Conservation (phyloP, 306 rosid genomes). For the Amphicarpaea edgeworthii region DNA sequence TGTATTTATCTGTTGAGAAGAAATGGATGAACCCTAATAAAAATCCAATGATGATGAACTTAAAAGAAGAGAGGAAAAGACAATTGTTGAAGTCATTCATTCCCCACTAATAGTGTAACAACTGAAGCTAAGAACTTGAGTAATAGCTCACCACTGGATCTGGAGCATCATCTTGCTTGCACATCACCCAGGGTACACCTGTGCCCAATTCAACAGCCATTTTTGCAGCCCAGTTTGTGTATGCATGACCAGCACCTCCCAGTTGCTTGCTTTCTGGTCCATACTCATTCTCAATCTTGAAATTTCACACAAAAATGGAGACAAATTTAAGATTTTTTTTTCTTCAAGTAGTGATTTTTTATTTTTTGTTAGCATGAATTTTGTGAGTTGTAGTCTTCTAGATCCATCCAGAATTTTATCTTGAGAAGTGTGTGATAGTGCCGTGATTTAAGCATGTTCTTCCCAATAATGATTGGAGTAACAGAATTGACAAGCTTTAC, state of each 20-base stretch:
- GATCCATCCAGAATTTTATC: slow-evolving; percentile 25
- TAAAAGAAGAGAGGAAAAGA: slow-evolving; percentile 26
- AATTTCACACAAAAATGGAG: slow-evolving; percentile 11
- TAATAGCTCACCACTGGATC: slow-evolving; percentile 83
- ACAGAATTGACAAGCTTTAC: not conserved
- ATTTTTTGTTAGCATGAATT: slow-evolving; percentile 15
- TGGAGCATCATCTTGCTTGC: slow-evolving; percentile 99
- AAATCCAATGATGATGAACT: slow-evolving; percentile 6
- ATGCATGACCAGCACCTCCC: slow-evolving; percentile 76
- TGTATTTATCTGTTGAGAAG: slow-evolving; percentile 74
- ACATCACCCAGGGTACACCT: slow-evolving; percentile 99
- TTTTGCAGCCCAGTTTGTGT: slow-evolving; percentile 88
- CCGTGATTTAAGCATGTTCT: too few species aligned
- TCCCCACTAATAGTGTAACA: slow-evolving; percentile 6
- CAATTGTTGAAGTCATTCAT: slow-evolving; percentile 3
- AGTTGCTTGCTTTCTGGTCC: slow-evolving; percentile 63
- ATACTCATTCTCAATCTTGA: slow-evolving; percentile 91
- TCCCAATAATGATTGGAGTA: too few species aligned
- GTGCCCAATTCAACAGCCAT: slow-evolving; percentile 90
- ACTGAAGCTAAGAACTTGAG: slow-evolving; percentile 26
- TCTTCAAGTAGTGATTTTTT: slow-evolving; percentile 34
- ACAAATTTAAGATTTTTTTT: slow-evolving; percentile 7
- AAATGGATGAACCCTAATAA: slow-evolving; percentile 10
- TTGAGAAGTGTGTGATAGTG: too few species aligned
- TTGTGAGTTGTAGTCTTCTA: not conserved